Conservation (phyloP, 148 eudicot species). For the Dianthus caryophyllus region DNA sequence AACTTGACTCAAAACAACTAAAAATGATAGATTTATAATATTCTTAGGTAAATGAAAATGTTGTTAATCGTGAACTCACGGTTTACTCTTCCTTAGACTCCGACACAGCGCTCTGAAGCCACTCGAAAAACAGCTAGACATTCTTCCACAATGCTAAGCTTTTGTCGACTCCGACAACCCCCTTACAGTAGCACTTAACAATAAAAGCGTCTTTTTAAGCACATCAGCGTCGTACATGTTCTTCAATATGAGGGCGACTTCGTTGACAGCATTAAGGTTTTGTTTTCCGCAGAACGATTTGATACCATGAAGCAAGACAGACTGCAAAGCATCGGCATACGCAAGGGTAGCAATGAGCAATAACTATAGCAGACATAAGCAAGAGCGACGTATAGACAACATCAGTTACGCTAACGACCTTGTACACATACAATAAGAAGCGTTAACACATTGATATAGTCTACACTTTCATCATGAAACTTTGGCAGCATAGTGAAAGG, state of each 20-base stretch:
- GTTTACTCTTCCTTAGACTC: constrained; percentile 57
- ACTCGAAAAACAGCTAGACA: constrained; percentile 68
- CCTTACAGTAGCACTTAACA: constrained; percentile 56
- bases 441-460: no score
- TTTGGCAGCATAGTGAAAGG: no score
- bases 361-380: no score
- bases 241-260: constrained; percentile 63
- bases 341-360: constrained; percentile 36
- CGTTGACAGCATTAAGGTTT: constrained; percentile 52
- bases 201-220: constrained; percentile 56
- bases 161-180: constrained; percentile 43
- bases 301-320: constrained; percentile 43
- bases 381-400: no score
- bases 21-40: no score
- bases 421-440: no score
- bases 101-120: constrained; percentile 91
- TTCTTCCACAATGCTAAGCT: constrained; percentile 56
- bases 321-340: constrained; percentile 49
- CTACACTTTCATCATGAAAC: no score
- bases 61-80: background rate
- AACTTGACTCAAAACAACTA: no score
- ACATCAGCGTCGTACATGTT: constrained; percentile 62
- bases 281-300: constrained; percentile 52
- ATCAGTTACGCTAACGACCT: no score
- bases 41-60: background rate